Base-by-base conservation (phyloP, 2,329 filamentous ascomycete species). In the Acarospora socialis region DNA sequence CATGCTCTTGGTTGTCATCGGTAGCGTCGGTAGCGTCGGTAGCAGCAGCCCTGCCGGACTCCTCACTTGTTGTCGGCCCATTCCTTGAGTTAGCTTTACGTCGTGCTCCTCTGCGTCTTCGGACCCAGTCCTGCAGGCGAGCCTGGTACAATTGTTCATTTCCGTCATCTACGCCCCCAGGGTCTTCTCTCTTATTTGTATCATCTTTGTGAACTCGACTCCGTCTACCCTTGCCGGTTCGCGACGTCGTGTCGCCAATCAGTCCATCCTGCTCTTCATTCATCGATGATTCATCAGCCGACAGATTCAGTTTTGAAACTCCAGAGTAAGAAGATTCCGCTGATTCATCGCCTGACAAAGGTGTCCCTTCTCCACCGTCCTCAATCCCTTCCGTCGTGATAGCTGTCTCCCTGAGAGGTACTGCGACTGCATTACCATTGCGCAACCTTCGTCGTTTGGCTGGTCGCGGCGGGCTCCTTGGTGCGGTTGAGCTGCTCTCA, bases 131-230 rank as follows among this genome's bases (percentile, higher is more conserved):
- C 14, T 71, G 66, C 3, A 98, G 53, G 24, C 90, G 72, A 26
- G 62, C 61, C 46, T 82, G 78, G 50, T 92, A 98, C 13, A 84
- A 65, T 1, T 65, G 59, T 51, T 94, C 86, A 37, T 92, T 79
- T 1, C 90, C 92, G 52, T 98, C 90, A 46, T 98, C 90, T 13
- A 94, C 56, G 2, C 69, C 69, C 8, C 66, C 62, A 18, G 77
- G 53, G 43, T 75, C 70, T 43, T 74, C 68, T 5, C 66, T 33
- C 48, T 48, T 43, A 64, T 34, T 64, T 57, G 42, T 60, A 45
- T 45, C 38, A 45, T 59, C 21, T 45, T 50, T 26, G 43, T 52
- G n/a, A n/a, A n/a, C n/a, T n/a, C n/a, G n/a, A n/a, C 45, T 54
- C 63, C 12, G 25, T 43, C 45, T n/a, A 35, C 37, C 21, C 40